Base-by-base conservation (phyloP, 2,329 filamentous ascomycete genomes). In the Neopestalotiopsis sp. region DNA sequence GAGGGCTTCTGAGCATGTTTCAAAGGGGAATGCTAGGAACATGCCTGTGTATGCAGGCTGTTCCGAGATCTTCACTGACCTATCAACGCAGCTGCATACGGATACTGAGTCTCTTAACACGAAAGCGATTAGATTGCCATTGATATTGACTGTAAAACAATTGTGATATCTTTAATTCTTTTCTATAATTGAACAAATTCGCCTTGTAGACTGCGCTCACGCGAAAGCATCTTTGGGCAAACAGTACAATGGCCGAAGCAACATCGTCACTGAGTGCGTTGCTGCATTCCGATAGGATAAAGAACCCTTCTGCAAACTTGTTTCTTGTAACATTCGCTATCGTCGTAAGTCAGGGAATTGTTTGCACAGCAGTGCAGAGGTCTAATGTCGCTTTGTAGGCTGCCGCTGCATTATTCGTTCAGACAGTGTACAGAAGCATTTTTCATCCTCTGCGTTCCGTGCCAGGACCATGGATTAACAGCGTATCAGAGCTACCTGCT, bases 401-500 rank as follows among this genome's bases (percentile, higher is more conserved):
- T 5, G 32, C 13, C 40, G 17, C 58, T 4, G 45, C 52, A 9
- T 34, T 68, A 28, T 14, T 69, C 28, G 30, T 62, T 30, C 69
- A 72, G 30, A 49, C 52, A 7, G 4, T 70, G 2, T 59, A 65
- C 17, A 72, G 71, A 34, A 57, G 71, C 4, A 68, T 72, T 42
- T 74, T 73, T 58, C 75, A 77, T 52, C 73, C 73, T 1, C 71
- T 77, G 2, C 68, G 72, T 56, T 65, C 63, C 0, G 71, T 74
- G 56, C 75, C 76, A 2, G 76, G 76, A 4, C 76, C 75, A 9
- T 74, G 71, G 65, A 20, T 72, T 20, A 75, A 75, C 61, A 73
- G 72, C 38, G 30, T 78, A 12, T 73, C 74, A 30, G 70, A 72
- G 9, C 28, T 77, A 3, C 76, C 75, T 13, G 72, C 72, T 0